These are phyloP conservation scores for Adansonia digitata DNA, from an alignment of 345 rosid species.

Conservation along the genomic window DNA sequence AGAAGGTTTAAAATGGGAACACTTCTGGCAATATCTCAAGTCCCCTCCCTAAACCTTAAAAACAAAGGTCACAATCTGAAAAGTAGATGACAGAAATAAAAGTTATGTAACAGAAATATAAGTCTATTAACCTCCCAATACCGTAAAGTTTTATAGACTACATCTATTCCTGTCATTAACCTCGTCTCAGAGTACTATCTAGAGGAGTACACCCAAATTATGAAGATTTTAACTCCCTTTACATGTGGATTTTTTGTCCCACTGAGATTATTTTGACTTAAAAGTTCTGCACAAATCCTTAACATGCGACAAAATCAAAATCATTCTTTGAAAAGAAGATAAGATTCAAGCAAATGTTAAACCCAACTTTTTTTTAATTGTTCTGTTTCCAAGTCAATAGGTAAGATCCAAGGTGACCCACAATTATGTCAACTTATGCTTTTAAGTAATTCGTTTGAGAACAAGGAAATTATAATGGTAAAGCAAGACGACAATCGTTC, in stretches of 20 bases:
- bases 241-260: neutral
- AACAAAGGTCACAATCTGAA: slow-evolving; percentile 4
- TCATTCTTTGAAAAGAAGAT: neutral
- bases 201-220: neutral
- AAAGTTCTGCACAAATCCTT: neutral
- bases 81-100: neutral
- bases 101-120: neutral
- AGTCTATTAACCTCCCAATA: neutral
- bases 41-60: slow-evolving; percentile 70
- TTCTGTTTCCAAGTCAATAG: neutral
- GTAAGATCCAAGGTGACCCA: neutral
- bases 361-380: neutral
- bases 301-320: neutral
- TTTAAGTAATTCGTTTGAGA: neutral
- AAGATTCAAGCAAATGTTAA: neutral
- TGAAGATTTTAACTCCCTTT: neutral
- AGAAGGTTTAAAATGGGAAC: slow-evolving; percentile 78
- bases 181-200: neutral
- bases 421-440: neutral
- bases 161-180: neutral
- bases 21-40: slow-evolving; percentile 88
- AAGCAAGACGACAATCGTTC: neutral
- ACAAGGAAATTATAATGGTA: slow-evolving; percentile 7
- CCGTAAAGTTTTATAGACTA: neutral
- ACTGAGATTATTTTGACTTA: slow-evolving; percentile 1